Conservation (phyloP, 495 filamentous ascomycete genomes). For the Podospora sp. region DNA sequence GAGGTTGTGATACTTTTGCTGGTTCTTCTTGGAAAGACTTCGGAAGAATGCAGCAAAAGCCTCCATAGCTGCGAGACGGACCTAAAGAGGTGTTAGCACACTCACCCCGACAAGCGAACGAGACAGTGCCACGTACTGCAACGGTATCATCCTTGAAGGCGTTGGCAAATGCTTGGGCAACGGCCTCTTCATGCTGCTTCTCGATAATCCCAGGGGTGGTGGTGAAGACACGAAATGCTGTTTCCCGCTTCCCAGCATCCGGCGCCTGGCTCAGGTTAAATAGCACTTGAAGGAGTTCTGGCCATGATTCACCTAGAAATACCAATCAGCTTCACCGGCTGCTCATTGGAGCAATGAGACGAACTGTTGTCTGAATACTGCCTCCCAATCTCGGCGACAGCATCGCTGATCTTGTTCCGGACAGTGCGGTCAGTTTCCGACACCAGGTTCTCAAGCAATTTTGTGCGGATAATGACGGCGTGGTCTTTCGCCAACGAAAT, state of each 20-base stretch:
- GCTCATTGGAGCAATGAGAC: constrained; percentile 31
- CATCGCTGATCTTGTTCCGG: constrained; percentile 94
- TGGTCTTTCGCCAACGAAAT: constrained; percentile 71
- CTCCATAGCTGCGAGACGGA: constrained; percentile 91
- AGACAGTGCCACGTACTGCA: constrained; percentile 53
- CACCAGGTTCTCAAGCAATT: constrained; percentile 75
- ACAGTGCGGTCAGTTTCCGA: constrained; percentile 69
- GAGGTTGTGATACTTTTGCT: constrained; percentile 81
- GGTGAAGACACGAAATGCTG: constrained; percentile 89
- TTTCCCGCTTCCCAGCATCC: constrained; percentile 81
- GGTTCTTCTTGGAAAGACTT: constrained; percentile 80
- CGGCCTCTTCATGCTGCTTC: constrained; percentile 86
- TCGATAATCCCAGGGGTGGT: constrained; percentile 96
- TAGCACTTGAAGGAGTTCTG: constrained; percentile 81
- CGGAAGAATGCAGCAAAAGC: constrained; percentile 96
- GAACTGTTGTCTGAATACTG: constrained; percentile 91
- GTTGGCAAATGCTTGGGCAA: constrained; percentile 79
- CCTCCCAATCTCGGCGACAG: constrained; percentile 90
- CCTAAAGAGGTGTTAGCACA: constrained; percentile 45
- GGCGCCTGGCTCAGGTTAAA: constrained; percentile 85
- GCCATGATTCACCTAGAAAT: constrained; percentile 76
- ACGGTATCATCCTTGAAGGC: constrained; percentile 90
- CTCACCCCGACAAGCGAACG: background rate
- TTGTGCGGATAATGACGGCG: constrained; percentile 74
- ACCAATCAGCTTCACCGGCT: constrained; percentile 30